These are phyloP conservation scores for Torulaspora maleeae DNA, from an alignment of 805 yeast genomes.

Conservation along the genomic window DNA sequence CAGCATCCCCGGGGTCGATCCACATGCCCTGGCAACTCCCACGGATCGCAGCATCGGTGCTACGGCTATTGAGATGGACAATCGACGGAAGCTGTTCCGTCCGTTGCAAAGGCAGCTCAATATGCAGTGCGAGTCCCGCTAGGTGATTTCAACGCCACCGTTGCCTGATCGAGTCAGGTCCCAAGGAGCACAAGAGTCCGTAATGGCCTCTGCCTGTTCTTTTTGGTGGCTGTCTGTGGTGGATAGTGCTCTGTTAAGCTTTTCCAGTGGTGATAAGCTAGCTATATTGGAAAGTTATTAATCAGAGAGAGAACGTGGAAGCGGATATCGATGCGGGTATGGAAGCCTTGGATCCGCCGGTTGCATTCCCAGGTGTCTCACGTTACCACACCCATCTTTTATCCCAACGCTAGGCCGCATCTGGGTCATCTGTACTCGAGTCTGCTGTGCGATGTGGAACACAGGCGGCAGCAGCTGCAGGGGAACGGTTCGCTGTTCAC, in stretches of 20 bases:
- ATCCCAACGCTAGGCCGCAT: constrained; percentile 94
- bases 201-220: too few species aligned
- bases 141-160: too few species aligned
- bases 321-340: neutral
- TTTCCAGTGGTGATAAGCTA: neutral
- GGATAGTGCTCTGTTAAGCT: neutral
- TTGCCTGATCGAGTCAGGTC: too few species aligned
- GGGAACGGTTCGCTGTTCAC: constrained; percentile 51
- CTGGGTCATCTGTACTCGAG: constrained; percentile 88
- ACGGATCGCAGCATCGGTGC: too few species aligned
- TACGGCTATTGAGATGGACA: too few species aligned
- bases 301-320: neutral
- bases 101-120: too few species aligned
- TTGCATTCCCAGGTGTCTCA: constrained; percentile 33
- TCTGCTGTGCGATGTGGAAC: constrained; percentile 73
- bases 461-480: constrained; percentile 60
- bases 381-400: constrained; percentile 89
- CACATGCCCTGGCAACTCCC: too few species aligned
- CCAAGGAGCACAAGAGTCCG: too few species aligned
- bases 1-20: too few species aligned
- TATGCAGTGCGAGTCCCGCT: too few species aligned
- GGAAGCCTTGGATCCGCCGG: constrained; percentile 3
- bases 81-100: too few species aligned
- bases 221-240: too few species aligned
- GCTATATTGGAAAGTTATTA: neutral